A percentile compares a stretch with the other conserved stretches of the same genome.
Conservation (phyloP, 805 yeast species). For the Lipomyces anomalus region DNA sequence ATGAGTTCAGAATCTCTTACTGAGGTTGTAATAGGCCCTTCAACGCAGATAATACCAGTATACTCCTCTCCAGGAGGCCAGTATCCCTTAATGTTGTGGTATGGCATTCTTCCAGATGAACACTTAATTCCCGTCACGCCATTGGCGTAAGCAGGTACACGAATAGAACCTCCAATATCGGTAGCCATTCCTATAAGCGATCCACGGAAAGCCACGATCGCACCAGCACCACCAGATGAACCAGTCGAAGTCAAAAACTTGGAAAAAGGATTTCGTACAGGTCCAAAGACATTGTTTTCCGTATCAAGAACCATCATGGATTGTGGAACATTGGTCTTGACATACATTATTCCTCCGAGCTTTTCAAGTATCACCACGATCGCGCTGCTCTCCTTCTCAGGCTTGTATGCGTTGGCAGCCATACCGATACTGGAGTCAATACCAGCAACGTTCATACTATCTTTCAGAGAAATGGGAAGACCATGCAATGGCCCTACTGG, state of each 20-base stretch:
- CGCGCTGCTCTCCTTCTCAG: slow-evolving; percentile 35
- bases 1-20: slow-evolving; percentile 39
- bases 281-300: slow-evolving; percentile 42
- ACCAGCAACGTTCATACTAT: slow-evolving; percentile 42
- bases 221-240: slow-evolving; percentile 52
- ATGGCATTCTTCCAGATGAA: slow-evolving; percentile 29
- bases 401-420: slow-evolving; percentile 37
- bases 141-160: slow-evolving; percentile 44
- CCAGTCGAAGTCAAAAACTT: slow-evolving; percentile 46
- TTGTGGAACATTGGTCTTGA: slow-evolving; percentile 46
- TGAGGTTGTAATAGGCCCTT: slow-evolving; percentile 44
- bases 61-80: slow-evolving; percentile 45
- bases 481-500: slow-evolving; percentile 61
- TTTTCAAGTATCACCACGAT: slow-evolving; percentile 38
- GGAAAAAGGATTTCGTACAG: slow-evolving; percentile 44
- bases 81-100: slow-evolving; percentile 42
- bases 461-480: slow-evolving; percentile 44
- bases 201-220: slow-evolving; percentile 42
- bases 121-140: slow-evolving; percentile 43
- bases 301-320: slow-evolving; percentile 48
- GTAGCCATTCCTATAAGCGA: slow-evolving; percentile 47
- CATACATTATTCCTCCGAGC: slow-evolving; percentile 45
- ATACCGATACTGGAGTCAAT: slow-evolving; percentile 46
- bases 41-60: slow-evolving; percentile 38
- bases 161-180: slow-evolving; percentile 49